These are phyloP conservation scores for Trichoderma brevicompactum DNA, from an alignment of 2,329 filamentous ascomycete species.

Conservation along the genomic window DNA sequence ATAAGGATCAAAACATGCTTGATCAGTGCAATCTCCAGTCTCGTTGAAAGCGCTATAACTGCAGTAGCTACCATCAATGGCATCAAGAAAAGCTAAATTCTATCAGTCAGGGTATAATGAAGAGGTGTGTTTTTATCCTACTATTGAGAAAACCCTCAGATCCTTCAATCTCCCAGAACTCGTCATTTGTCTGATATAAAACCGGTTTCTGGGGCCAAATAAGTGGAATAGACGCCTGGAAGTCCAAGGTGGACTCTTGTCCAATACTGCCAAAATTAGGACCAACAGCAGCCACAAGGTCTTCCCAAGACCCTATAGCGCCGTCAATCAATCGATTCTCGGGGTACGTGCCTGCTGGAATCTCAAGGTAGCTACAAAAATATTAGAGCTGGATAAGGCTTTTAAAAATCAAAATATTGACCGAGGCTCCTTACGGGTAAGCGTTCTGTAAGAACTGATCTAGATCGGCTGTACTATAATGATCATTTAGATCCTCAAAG, in stretches of 20 bases:
- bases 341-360: slow-evolving; percentile 5
- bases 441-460: neutral
- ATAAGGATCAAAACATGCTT: slow-evolving; percentile 10
- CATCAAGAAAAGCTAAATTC: slow-evolving; percentile 43
- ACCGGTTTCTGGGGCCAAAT: slow-evolving; percentile 15
- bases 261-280: neutral
- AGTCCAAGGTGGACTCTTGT: neutral
- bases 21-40: slow-evolving; percentile 40
- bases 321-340: slow-evolving; percentile 10
- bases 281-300: neutral
- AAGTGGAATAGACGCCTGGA: slow-evolving; percentile 2
- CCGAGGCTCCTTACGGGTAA: neutral
- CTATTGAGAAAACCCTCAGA: slow-evolving; percentile 4
- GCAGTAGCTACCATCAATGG: slow-evolving; percentile 50
- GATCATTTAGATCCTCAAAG: slow-evolving; percentile 12
- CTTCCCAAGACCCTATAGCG: slow-evolving; percentile 6
- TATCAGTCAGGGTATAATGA: too few species aligned
- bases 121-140: neutral
- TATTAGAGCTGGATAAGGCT: neutral
- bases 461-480: slow-evolving; percentile 14
- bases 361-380: neutral
- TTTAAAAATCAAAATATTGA: too few species aligned
- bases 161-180: slow-evolving; percentile 12
- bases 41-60: slow-evolving; percentile 36
- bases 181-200: slow-evolving; percentile 12